These are phyloP conservation scores for Blastobotrys arbuscula DNA, from an alignment of 1,139 yeast genomes.

Conservation along the genomic window DNA sequence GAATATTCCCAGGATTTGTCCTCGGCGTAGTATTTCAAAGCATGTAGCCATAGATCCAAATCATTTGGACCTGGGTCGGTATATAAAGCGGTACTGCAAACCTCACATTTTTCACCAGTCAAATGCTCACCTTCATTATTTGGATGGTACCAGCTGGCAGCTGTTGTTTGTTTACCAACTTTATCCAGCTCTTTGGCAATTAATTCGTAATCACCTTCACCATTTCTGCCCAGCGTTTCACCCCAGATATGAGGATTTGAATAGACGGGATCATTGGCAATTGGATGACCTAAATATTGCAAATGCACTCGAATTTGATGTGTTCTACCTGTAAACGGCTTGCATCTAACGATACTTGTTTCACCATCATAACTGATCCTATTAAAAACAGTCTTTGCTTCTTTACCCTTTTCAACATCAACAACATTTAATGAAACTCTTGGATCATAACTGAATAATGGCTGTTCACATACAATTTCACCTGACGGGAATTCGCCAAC, in stretches of 20 bases:
- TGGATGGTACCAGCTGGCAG: conserved; percentile 57
- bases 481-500: conserved; percentile 70
- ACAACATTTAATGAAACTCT: conserved; percentile 72
- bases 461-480: conserved; percentile 54
- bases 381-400: conserved; percentile 44
- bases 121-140: conserved; percentile 50
- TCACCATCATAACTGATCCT: conserved; percentile 57
- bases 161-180: conserved; percentile 63
- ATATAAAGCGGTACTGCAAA: conserved; percentile 68
- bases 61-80: conserved; percentile 88
- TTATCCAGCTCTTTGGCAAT: conserved; percentile 48
- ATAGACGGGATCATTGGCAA: conserved; percentile 91
- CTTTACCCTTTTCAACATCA: conserved; percentile 60
- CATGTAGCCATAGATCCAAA: conserved; percentile 84
- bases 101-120: conserved; percentile 52
- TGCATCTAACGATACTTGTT: conserved; percentile 71
- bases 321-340: conserved; percentile 86
- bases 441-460: conserved; percentile 69
- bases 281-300: conserved; percentile 81
- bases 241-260: conserved; percentile 72
- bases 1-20: conserved; percentile 65
- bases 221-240: conserved; percentile 47
- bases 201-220: conserved; percentile 43
- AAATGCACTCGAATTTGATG: conserved; percentile 93
- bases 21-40: conserved; percentile 59